These are phyloP conservation scores for Ogataea corticis DNA, from an alignment of 805 yeast genomes.

Conservation along the genomic window DNA sequence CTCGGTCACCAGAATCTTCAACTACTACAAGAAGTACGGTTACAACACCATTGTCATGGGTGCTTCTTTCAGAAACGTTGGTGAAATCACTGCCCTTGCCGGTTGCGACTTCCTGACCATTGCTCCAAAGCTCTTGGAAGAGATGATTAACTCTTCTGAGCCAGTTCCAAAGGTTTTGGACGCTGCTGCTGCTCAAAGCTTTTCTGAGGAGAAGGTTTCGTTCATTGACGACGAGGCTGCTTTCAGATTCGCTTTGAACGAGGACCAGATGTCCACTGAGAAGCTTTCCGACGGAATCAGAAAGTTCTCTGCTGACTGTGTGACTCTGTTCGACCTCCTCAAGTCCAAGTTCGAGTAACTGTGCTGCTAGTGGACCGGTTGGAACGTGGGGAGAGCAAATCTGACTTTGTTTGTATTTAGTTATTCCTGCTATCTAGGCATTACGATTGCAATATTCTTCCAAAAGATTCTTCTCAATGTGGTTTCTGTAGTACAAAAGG, in stretches of 20 bases:
- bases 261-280: slow-evolving; percentile 98
- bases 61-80: slow-evolving; percentile 97
- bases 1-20: slow-evolving; percentile 85
- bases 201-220: slow-evolving; percentile 66
- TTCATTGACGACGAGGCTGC: slow-evolving; percentile 82
- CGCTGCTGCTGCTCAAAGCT: slow-evolving; percentile 58
- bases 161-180: slow-evolving; percentile 82
- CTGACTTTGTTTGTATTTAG: background rate
- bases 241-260: slow-evolving; percentile 90
- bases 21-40: slow-evolving; percentile 96
- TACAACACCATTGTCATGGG: slow-evolving; percentile 99
- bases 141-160: slow-evolving; percentile 74
- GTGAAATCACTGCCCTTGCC: slow-evolving; percentile 94
- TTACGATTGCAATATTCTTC: background rate
- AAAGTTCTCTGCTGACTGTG: slow-evolving; percentile 91
- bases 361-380: background rate
- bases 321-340: slow-evolving; percentile 68
- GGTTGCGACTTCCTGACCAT: slow-evolving; percentile 97
- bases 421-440: background rate
- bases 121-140: slow-evolving; percentile 89
- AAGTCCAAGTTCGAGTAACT: slow-evolving; percentile 19
- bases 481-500: no score
- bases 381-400: no score
- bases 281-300: slow-evolving; percentile 98
- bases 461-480: background rate